phyloP scores from a whole-genome alignment of 2,329 filamentous ascomycete genomes.

The Corynespora cassiicola region DNA sequence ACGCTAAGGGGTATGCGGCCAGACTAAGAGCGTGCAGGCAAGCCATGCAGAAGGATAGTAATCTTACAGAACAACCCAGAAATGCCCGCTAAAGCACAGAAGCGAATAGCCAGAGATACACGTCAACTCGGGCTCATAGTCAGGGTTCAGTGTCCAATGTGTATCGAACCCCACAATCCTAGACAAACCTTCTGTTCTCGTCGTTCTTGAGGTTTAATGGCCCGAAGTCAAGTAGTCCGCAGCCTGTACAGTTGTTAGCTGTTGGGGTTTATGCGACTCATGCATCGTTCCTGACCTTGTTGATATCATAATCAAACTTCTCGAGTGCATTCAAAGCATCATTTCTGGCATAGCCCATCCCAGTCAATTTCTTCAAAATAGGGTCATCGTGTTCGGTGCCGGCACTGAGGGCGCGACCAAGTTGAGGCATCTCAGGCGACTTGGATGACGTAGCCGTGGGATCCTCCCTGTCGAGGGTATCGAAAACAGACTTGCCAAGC shows the following conservation, averaged over 20 bases:
- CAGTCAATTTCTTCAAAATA: slow-evolving; percentile 85
- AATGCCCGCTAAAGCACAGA: not conserved
- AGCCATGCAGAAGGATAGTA: slow-evolving; percentile 36
- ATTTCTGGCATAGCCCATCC: slow-evolving; percentile 82
- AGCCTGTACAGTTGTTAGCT: slow-evolving; percentile 36
- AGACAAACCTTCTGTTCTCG: not conserved
- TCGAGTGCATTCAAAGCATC: slow-evolving; percentile 83
- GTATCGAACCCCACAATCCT: not conserved
- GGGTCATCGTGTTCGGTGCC: slow-evolving; percentile 87
- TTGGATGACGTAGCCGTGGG: slow-evolving; percentile 38
- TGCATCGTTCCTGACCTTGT: slow-evolving; percentile 68
- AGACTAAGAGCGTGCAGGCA: slow-evolving; percentile 15
- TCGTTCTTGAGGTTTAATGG: too few species aligned
- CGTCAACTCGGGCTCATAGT: slow-evolving; percentile 13
- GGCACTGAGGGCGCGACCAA: slow-evolving; percentile 74
- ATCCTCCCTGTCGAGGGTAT: slow-evolving; percentile 42
- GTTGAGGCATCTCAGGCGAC: slow-evolving; percentile 46
- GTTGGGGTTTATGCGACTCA: not conserved
- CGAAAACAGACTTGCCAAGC: slow-evolving; percentile 44
- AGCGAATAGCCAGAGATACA: slow-evolving; percentile 1
- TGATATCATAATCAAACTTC: slow-evolving; percentile 94
- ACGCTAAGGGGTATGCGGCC: slow-evolving; percentile 28
- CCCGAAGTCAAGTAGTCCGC: slow-evolving; percentile 41
- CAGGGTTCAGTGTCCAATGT: not conserved
- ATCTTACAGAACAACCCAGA: slow-evolving; percentile 32